These are phyloP conservation scores for Cordia subcordata DNA, from an alignment of 257 asterid genomes.

Conservation along the genomic window DNA sequence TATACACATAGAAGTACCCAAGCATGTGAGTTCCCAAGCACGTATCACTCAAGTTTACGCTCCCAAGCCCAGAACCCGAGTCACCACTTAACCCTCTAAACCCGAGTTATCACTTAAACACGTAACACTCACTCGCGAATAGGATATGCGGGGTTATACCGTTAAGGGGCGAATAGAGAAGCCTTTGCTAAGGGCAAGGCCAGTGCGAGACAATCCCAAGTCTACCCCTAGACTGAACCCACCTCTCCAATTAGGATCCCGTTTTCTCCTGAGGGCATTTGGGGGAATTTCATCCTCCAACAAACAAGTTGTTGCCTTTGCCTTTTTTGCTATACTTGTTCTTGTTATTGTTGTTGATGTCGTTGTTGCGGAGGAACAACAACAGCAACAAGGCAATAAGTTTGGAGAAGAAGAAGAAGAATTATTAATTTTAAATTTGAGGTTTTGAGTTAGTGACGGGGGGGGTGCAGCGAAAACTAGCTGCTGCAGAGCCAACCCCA, in stretches of 20 bases:
- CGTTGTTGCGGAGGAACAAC: background rate
- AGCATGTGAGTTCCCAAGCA: background rate
- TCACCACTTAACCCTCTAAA: no score
- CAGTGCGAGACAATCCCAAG: conserved; percentile 79
- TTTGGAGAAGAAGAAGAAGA: background rate
- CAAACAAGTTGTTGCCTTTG: conserved; percentile 1
- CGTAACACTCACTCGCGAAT: no score
- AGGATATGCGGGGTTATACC: no score
- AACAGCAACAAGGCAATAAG: no score
- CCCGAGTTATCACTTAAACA: no score
- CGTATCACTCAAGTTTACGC: no score
- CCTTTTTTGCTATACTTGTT: background rate
- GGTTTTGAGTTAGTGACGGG: background rate
- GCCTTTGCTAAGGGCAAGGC: conserved; percentile 89
- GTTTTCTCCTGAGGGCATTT: conserved; percentile 59
- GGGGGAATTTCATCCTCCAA: conserved; percentile 60
- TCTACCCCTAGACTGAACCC: conserved; percentile 93
- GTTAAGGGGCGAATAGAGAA: conserved; percentile 67
- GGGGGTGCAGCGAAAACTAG: background rate
- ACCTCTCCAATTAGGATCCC: conserved; percentile 66
- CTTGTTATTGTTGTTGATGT: background rate
- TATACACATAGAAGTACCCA: conserved; percentile 13
- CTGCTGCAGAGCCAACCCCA: background rate
- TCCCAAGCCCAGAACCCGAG: no score
- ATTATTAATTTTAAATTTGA: background rate